phyloP scores from a whole-genome alignment of 345 rosid species.

The Rhizophora apiculata region DNA sequence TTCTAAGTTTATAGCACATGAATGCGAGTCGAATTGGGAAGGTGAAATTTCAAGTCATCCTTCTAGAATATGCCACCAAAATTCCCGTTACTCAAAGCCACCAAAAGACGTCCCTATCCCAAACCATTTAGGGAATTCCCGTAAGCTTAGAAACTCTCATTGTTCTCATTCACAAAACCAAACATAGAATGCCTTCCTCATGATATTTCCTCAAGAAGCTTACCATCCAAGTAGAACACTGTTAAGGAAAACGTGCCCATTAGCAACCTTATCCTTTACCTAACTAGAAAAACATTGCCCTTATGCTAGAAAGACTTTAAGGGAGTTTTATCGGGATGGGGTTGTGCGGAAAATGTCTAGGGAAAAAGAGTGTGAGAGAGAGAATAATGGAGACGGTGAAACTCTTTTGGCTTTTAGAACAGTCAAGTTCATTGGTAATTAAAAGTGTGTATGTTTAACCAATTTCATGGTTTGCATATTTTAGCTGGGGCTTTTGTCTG shows the following conservation, averaged over 20 bases:
- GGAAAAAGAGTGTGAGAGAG: neutral
- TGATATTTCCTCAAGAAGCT: neutral
- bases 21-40: neutral
- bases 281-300: constrained; percentile 1
- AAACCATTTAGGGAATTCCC: constrained; percentile 12
- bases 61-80: neutral
- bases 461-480: neutral
- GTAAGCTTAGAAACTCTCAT: neutral
- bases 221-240: neutral
- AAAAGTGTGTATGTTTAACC: constrained; percentile 10
- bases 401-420: neutral
- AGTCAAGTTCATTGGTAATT: neutral
- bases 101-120: neutral
- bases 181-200: neutral
- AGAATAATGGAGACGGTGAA: neutral
- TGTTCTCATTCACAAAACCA: neutral
- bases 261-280: constrained; percentile 5
- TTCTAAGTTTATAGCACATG: neutral
- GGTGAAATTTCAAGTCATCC: neutral
- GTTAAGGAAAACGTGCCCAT: constrained; percentile 19
- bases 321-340: neutral
- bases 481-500: neutral
- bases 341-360: too few species aligned
- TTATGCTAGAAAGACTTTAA: constrained; percentile 9
- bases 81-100: too few species aligned